A percentile compares a stretch with the other conserved stretches of the same genome.
Evolutionary conservation across 1,284 basidiomycete species (phyloP).

Genomic region (Lentinula novae-zelandiae): DNA sequence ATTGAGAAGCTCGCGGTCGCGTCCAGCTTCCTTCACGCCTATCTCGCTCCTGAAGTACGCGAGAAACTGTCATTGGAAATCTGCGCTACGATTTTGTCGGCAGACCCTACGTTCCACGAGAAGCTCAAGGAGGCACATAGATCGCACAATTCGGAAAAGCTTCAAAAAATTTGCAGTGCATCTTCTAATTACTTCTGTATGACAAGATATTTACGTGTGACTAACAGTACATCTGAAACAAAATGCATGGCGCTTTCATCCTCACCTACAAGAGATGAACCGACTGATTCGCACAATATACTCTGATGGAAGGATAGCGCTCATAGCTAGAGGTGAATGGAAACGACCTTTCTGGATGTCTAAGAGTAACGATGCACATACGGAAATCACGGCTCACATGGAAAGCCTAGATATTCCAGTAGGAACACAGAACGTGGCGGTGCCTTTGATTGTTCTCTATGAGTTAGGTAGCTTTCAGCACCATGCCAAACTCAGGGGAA

Average conservation of each 20-base stretch:
- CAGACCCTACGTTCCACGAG: not conserved
- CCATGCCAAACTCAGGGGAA: conserved; percentile 24
- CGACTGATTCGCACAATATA: not conserved
- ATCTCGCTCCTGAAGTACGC: no score
- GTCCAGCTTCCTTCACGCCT: no score
- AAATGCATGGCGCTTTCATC: not conserved
- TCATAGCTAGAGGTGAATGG: not conserved
- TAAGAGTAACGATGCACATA: not conserved
- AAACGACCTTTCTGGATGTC: not conserved
- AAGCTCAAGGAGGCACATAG: not conserved
- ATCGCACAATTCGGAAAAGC: not conserved
- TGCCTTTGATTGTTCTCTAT: conserved; percentile 25
- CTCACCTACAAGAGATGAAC: not conserved
- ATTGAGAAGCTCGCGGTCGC: no score
- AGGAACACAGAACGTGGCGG: not conserved
- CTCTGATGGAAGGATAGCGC: not conserved
- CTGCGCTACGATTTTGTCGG: no score
- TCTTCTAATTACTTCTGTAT: not conserved
- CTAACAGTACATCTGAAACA: not conserved
- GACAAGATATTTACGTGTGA: not conserved
- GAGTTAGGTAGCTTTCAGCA: conserved; percentile 30
- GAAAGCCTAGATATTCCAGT: not conserved
- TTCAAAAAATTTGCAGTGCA: not conserved
- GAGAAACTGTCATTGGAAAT: no score
- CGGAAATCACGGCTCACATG: not conserved